Percentiles rank a stretch among this genome's conserved stretches.
Conservation (phyloP, 106 monocot genomes). For the Phalaenopsis equestris region DNA sequence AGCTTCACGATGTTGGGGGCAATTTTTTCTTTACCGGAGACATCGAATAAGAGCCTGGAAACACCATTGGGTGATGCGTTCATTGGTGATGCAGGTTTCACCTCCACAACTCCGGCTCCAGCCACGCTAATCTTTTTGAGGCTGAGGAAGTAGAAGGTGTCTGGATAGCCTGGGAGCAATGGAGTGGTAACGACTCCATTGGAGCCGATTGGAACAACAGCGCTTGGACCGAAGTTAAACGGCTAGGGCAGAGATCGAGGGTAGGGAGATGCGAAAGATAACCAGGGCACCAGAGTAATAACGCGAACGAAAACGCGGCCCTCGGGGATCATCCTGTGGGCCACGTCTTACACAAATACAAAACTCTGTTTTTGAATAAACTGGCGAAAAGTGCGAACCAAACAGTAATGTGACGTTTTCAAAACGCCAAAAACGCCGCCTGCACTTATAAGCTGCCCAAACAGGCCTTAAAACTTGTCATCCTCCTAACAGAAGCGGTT, state of each 20-base stretch:
- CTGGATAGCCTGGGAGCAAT: background rate
- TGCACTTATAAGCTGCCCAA: too few species aligned
- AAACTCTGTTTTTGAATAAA: too few species aligned
- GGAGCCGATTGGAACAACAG: background rate
- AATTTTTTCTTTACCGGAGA: background rate
- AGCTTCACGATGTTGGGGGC: constrained; percentile 31
- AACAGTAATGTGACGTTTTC: too few species aligned
- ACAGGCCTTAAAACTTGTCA: too few species aligned
- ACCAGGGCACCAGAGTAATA: too few species aligned
- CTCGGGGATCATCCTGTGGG: too few species aligned
- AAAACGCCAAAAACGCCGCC: too few species aligned
- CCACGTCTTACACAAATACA: too few species aligned
- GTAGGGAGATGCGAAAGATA: background rate
- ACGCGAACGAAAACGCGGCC: too few species aligned
- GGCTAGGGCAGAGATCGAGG: background rate
- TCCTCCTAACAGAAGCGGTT: too few species aligned
- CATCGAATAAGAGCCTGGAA: constrained; percentile 22
- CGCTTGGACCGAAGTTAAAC: constrained; percentile 23
- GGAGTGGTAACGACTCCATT: constrained; percentile 13
- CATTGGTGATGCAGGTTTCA: background rate
- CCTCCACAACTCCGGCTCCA: background rate
- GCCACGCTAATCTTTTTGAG: constrained; percentile 22
- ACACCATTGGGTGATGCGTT: background rate
- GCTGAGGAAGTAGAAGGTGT: constrained; percentile 22
- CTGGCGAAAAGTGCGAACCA: too few species aligned